Conservation (phyloP, 768 basidiomycete genomes). For the Pleurotus pulmonarius region DNA sequence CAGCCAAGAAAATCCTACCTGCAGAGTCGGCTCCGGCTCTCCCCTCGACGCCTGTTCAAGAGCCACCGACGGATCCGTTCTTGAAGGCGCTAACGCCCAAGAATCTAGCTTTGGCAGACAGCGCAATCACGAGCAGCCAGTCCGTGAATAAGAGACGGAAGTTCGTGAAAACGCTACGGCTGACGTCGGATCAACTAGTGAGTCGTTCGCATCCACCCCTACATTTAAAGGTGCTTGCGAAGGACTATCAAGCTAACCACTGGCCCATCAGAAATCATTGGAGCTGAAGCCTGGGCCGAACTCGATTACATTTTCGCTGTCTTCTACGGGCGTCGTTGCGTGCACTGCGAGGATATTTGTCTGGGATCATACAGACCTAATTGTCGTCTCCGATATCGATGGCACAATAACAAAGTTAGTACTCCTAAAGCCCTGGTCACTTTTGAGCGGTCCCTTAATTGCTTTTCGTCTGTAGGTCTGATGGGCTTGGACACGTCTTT, state of each 20-base stretch:
- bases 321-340: slow-evolving; percentile 73
- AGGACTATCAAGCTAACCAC: not conserved
- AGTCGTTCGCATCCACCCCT: slow-evolving; percentile 15
- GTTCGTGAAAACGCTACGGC: slow-evolving; percentile 87
- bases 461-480: slow-evolving; percentile 55
- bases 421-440: not conserved
- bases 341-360: slow-evolving; percentile 93
- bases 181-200: slow-evolving; percentile 94
- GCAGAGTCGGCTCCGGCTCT: slow-evolving; percentile 39
- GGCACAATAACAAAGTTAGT: slow-evolving; percentile 96
- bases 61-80: slow-evolving; percentile 18
- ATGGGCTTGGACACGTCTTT: slow-evolving; percentile 94
- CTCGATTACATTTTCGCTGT: slow-evolving; percentile 89
- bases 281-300: slow-evolving; percentile 86
- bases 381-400: slow-evolving; percentile 97
- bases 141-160: slow-evolving; percentile 33
- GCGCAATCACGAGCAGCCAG: slow-evolving; percentile 10
- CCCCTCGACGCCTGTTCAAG: slow-evolving; percentile 42
- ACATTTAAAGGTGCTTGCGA: not conserved
- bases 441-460: not conserved
- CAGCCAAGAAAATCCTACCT: slow-evolving; percentile 16
- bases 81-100: slow-evolving; percentile 7
- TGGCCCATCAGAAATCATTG: slow-evolving; percentile 64
- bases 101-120: too few relatives aligned
- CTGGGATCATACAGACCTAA: slow-evolving; percentile 87